Conservation (phyloP, 805 yeast genomes). For the Scheffersomyces coipomensis region DNA sequence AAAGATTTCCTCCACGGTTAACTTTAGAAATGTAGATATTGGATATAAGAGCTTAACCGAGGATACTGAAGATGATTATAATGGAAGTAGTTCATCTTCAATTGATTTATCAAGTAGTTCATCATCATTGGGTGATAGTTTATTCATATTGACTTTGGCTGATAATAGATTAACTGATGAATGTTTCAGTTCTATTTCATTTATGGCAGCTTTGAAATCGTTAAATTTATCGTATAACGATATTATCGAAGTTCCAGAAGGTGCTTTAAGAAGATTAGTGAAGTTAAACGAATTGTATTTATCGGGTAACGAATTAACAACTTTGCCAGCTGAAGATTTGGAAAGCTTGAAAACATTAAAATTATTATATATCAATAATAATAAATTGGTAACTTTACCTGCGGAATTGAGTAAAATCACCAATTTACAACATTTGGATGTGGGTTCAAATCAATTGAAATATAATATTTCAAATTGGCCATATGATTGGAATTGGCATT, state of each 20-base stretch:
- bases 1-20: conserved; percentile 28
- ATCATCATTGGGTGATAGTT: conserved; percentile 41
- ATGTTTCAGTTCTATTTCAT: conserved; percentile 64
- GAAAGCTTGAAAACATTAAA: conserved; percentile 57
- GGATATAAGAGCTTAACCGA: not conserved
- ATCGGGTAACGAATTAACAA: conserved; percentile 78
- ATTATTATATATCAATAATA: conserved; percentile 72
- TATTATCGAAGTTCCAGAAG: conserved; percentile 74
- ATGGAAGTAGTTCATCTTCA: conserved; percentile 5
- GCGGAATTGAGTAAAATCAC: conserved; percentile 76
- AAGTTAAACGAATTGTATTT: conserved; percentile 64
- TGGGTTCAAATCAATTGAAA: conserved; percentile 84
- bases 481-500: conserved; percentile 97
- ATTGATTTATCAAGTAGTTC: conserved; percentile 1
- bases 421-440: conserved; percentile 72
- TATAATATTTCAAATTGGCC: conserved; percentile 94
- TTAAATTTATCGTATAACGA: conserved; percentile 85
- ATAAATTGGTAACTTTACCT: conserved; percentile 82
- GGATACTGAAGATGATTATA: conserved; percentile 2
- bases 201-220: conserved; percentile 53
- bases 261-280: conserved; percentile 59
- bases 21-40: conserved; percentile 14
- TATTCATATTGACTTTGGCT: conserved; percentile 62
- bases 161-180: conserved; percentile 85
- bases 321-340: conserved; percentile 85